Conservation (phyloP, 2,329 filamentous ascomycete genomes). For the Nemania diffusa region DNA sequence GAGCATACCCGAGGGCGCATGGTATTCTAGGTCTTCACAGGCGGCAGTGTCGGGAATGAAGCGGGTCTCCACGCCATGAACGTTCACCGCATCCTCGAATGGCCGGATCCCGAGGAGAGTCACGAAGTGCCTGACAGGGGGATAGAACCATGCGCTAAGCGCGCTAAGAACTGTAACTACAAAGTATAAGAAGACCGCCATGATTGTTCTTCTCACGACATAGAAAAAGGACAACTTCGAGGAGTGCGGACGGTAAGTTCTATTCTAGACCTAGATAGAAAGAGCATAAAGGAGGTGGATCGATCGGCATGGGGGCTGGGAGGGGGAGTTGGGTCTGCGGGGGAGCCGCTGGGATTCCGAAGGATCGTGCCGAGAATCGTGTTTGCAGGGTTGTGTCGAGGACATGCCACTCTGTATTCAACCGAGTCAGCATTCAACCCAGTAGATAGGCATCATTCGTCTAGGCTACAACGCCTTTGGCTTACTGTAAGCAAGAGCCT, state of each 20-base stretch:
- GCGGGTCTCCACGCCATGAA: constrained; percentile 41
- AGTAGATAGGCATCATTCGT: too few species aligned
- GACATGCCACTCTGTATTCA: too few species aligned
- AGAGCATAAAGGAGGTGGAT: too few species aligned
- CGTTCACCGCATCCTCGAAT: constrained; percentile 33
- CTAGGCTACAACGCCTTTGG: too few species aligned
- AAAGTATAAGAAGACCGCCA: constrained; percentile 38
- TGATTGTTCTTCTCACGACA: constrained; percentile 10
- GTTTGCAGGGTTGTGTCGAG: too few species aligned
- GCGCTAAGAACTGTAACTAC: constrained; percentile 34
- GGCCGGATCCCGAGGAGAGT: constrained; percentile 38
- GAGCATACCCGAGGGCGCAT: constrained; percentile 58
- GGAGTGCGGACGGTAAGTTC: background rate
- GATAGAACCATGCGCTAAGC: constrained; percentile 40
- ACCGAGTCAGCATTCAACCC: too few species aligned
- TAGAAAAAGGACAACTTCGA: background rate
- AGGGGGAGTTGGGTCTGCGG: too few species aligned
- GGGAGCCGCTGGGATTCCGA: too few species aligned
- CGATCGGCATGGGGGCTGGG: too few species aligned
- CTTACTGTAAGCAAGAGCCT: too few species aligned
- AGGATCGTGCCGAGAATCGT: too few species aligned
- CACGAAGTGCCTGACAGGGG: constrained; percentile 34
- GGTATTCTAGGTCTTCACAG: constrained; percentile 70
- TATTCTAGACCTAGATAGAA: too few species aligned
- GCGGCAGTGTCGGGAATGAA: constrained; percentile 62